Base-by-base conservation (phyloP, 768 basidiomycete species). In the Erythrobasidium yunnanense region DNA sequence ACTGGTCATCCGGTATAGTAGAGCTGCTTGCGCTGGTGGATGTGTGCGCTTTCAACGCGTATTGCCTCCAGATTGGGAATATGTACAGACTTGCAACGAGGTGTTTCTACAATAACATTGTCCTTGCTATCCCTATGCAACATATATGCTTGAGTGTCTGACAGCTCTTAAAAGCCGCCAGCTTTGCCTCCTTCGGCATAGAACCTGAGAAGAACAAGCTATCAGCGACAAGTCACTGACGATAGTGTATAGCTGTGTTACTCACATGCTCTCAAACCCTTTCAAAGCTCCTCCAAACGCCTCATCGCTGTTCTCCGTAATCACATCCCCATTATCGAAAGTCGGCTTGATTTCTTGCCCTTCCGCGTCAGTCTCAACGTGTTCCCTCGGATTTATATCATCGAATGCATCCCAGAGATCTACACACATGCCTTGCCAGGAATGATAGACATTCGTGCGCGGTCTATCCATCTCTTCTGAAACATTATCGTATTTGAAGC, bases 321-420 rank as follows among this genome's bases (percentile, higher is more conserved):
- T 29, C 20, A 68, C 63, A 8, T 17, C 22, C 2, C 56, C 71
- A 22, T 30, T 38, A 11, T 70, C 70, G 54, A 67, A 60, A 7
- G n/a, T n/a, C n/a, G n/a, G n/a, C n/a, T n/a, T n/a, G n/a, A n/a
- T n/a, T n/a, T n/a, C n/a, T n/a, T n/a, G n/a, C n/a, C n/a, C n/a
- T n/a, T n/a, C n/a, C n/a, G n/a, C n/a, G n/a, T n/a, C n/a, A n/a
- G n/a, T n/a, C n/a, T 13, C 27, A 1, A 66, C 72, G 0, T 34
- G 63, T 1, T 20, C 1, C 11, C 66, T 47, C 63, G 70, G 70
- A 17, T 70, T 66, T 20, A 65, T 55, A 1, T 42, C 50, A 3
- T 42, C 53, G 1, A 38, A 52, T 4, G 67, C 32, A 25, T 72
- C 71, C 68, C 67, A 74, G 13, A 71, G 29, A 29, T 71, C 66